Conservation (phyloP, 139 green algal species). For the Chlamydomonas sphaeroides region DNA sequence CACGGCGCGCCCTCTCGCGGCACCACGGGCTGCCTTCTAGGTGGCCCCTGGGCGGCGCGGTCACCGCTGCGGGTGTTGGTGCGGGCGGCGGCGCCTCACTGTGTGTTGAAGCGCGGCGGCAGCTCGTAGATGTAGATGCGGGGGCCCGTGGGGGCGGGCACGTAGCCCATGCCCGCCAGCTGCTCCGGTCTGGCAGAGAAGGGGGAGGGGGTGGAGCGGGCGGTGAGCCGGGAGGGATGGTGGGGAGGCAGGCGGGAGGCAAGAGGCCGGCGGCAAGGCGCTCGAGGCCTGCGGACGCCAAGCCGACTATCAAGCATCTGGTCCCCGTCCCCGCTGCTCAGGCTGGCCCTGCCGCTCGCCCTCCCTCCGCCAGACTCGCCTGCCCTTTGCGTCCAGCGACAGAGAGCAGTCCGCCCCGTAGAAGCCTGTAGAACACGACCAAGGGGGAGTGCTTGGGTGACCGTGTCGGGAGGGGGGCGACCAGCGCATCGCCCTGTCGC, state of each 20-base stretch:
- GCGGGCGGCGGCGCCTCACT: background rate
- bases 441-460: background rate
- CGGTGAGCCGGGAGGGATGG: too few relatives aligned
- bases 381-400: slow-evolving; percentile 22
- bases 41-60: too few relatives aligned
- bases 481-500: too few relatives aligned
- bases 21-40: too few relatives aligned
- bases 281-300: too few relatives aligned
- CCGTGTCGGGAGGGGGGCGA: background rate
- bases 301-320: too few relatives aligned
- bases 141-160: slow-evolving; percentile 9
- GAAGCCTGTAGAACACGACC: slow-evolving; percentile 28
- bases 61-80: too few relatives aligned
- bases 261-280: too few relatives aligned
- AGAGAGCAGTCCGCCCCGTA: slow-evolving; percentile 55
- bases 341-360: too few relatives aligned
- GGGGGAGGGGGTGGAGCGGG: background rate
- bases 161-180: slow-evolving; percentile 47
- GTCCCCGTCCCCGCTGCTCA: too few relatives aligned
- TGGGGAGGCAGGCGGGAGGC: background rate
- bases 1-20: too few relatives aligned
- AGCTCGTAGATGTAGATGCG: slow-evolving; percentile 60
- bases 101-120: slow-evolving; percentile 50
- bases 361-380: background rate
- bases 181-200: slow-evolving; percentile 6